Base-by-base conservation (phyloP, 352 stramenopile genomes). In the Pythium volutum region DNA sequence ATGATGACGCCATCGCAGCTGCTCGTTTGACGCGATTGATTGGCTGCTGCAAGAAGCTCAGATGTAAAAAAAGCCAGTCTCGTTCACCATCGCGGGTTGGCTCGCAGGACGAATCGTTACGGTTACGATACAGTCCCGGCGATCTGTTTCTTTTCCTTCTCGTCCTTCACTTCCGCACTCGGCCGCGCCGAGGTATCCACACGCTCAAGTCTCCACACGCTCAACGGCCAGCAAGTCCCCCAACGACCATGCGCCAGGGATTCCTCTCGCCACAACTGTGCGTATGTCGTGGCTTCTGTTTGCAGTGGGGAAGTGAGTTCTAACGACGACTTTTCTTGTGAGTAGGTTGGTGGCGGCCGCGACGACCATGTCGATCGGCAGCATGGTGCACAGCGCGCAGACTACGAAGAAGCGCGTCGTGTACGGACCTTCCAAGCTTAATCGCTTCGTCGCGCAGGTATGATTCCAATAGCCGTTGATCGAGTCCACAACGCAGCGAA, bases 341-440 rank as follows among this genome's bases (percentile, higher is more conserved):
- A 15, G 27, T 33, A 58, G 51, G 18, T 9, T 58, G 22, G 22
- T 43, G 51, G 36, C 36, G 14, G 51, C 51, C 22, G 51, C 51
- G 12, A 25, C 51, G 51, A 48, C 36, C 16, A 43, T 48, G 51
- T 38, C 51, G 8, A 48, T 58, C 51, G 51, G 31, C 34, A 31
- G 31, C 31, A 29, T 58, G 34, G 38, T 58, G 10, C 38, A 48
- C 51, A 48, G 38, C 51, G 34, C 55, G 14, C 27, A 50, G 22
- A 45, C 26, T n/a, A 46, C 29, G 22, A 62, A 67, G 53, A 78
- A 75, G 54, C 79, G 81, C 57, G 79, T 91, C 36, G 61, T 91
- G 12, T 75, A 71, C 23, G 75, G 74, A 42, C 64, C 70, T 18
- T 93, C 84, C 6, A 63, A 77, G 47, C 69, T 93, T 43, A 91